Evolutionary conservation across 208 protist species (phyloP).

Genomic region (Blechomonas ayalai): DNA sequence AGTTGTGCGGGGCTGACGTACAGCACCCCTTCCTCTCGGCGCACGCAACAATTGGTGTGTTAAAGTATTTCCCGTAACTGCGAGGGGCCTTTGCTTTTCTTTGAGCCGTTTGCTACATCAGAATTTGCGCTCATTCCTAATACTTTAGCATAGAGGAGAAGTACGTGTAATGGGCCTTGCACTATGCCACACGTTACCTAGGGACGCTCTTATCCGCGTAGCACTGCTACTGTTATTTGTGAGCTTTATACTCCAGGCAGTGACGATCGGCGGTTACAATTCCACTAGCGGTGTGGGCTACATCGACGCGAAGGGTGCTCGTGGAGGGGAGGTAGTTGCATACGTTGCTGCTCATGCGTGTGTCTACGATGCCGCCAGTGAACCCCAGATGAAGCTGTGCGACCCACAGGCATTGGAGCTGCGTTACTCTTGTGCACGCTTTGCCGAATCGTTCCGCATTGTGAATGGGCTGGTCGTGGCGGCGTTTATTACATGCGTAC

Average conservation of each 20-base stretch:
- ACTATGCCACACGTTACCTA: conserved; percentile 39
- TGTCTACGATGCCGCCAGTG: conserved; percentile 10
- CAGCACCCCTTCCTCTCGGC: no score
- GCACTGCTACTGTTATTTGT: conserved; percentile 31
- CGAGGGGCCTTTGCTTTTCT: no score
- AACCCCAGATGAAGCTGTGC: conserved; percentile 21
- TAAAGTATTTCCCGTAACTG: no score
- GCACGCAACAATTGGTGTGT: no score
- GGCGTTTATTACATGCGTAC: conserved; percentile 37
- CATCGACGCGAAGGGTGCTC: conserved; percentile 10
- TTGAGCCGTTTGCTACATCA: no score
- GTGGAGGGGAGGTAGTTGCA: conserved; percentile 8
- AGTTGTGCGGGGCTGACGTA: no score
- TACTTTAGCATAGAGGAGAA: no score
- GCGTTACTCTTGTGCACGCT: conserved; percentile 34
- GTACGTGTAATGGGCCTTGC: conserved; percentile 42
- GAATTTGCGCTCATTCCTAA: no score
- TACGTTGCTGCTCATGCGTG: conserved; percentile 26
- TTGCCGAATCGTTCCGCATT: conserved; percentile 41
- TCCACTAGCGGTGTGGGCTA: conserved; percentile 17
- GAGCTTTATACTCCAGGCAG: conserved; percentile 36
- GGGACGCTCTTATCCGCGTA: conserved; percentile 26
- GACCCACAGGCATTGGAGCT: conserved; percentile 14
- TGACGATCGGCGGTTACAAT: conserved; percentile 25
- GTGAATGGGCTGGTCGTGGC: conserved; percentile 38